A percentile compares a stretch with the other conserved stretches of the same genome.
phyloP scores from a whole-genome alignment of 495 filamentous ascomycete genomes.

The Monascus purpureus region DNA sequence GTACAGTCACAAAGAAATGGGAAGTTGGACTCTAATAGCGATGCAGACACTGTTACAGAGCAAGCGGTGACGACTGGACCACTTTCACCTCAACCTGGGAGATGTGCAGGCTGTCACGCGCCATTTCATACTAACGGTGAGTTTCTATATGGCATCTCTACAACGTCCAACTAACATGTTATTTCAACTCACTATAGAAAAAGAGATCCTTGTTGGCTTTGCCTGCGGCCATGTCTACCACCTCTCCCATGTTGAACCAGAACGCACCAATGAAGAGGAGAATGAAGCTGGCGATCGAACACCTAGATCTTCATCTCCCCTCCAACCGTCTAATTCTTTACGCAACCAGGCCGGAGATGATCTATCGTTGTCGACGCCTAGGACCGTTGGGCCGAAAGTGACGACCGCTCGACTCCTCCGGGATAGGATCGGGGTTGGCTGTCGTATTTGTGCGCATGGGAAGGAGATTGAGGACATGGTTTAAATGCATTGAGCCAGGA shows the following conservation, averaged over 20 bases:
- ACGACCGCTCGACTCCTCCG: slow-evolving; percentile 69
- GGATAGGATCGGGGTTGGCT: slow-evolving; percentile 55
- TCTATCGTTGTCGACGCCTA: slow-evolving; percentile 19
- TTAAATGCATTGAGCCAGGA: too few relatives aligned
- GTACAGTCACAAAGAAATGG: background rate
- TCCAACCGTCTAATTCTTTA: too few relatives aligned
- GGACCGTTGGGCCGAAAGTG: slow-evolving; percentile 75
- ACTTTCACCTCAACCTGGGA: slow-evolving; percentile 12
- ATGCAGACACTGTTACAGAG: slow-evolving; percentile 3
- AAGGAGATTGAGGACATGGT: slow-evolving; percentile 26
- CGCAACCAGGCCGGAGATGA: slow-evolving; percentile 10
- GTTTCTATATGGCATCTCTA: slow-evolving; percentile 2
- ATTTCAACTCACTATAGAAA: slow-evolving; percentile 29
- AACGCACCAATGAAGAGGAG: slow-evolving; percentile 21
- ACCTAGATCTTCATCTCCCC: slow-evolving; percentile 17
- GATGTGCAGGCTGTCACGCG: slow-evolving; percentile 47
- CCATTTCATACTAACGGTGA: slow-evolving; percentile 40
- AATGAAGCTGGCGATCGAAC: slow-evolving; percentile 12
- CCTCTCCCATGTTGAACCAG: slow-evolving; percentile 53
- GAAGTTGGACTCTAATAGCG: slow-evolving; percentile 3
- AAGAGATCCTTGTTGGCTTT: slow-evolving; percentile 74
- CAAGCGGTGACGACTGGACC: slow-evolving; percentile 6
- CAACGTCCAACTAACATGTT: slow-evolving; percentile 5
- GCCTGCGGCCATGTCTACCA: slow-evolving; percentile 90
- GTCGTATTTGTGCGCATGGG: slow-evolving; percentile 45